Percentiles rank a stretch among this genome's conserved stretches.
phyloP scores from a whole-genome alignment of 164 flowering plant species.

The Vitis riparia region DNA sequence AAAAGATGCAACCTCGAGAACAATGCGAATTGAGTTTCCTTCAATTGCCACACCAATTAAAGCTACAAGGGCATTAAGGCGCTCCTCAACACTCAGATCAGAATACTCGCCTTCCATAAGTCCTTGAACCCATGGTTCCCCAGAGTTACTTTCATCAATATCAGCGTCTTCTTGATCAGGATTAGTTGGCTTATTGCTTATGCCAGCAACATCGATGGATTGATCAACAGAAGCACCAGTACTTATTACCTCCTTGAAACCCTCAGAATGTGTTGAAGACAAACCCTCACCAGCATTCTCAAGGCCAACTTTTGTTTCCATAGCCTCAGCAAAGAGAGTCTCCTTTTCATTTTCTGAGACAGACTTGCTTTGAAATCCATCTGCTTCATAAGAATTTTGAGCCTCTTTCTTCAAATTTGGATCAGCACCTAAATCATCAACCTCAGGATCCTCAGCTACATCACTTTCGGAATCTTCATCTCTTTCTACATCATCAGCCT shows the following conservation, averaged over 20 bases:
- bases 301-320: conserved; percentile 24
- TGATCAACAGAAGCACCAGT: conserved; percentile 27
- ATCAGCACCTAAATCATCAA: conserved; percentile 52
- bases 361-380: conserved; percentile 14
- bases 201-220: conserved; percentile 26
- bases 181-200: conserved; percentile 17
- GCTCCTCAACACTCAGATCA: conserved; percentile 84
- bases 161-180: conserved; percentile 50
- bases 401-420: conserved; percentile 28
- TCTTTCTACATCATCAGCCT: conserved; percentile 70
- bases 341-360: conserved; percentile 32
- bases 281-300: conserved; percentile 24
- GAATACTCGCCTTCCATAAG: conserved; percentile 85
- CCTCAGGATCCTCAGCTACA: conserved; percentile 72
- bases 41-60: conserved; percentile 86
- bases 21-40: conserved; percentile 80
- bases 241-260: conserved; percentile 22
- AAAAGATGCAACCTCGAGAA: conserved; percentile 63
- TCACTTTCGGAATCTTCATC: conserved; percentile 86
- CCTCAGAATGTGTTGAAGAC: conserved; percentile 25
- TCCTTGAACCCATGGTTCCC: conserved; percentile 90
- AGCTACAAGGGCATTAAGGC: conserved; percentile 83
- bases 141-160: conserved; percentile 72
- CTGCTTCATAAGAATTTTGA: conserved; percentile 13
- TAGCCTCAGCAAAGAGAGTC: conserved; percentile 13